Evolutionary conservation across 208 protist species (phyloP).

Genomic region (Acanthamoeba quina): DNA sequence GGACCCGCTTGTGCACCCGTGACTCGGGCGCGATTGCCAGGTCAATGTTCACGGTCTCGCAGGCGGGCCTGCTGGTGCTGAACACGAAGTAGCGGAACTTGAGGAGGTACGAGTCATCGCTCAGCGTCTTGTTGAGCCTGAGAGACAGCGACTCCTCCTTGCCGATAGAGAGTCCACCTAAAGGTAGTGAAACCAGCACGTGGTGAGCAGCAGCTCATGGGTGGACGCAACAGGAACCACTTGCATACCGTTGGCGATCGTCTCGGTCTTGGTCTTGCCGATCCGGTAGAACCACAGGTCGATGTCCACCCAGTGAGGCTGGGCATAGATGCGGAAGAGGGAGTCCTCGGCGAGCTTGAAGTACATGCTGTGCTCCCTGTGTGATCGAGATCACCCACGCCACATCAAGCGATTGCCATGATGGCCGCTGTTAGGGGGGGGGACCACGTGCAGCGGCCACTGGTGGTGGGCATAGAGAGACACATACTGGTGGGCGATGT

Average conservation of each 20-base stretch:
- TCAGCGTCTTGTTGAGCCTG: slow-evolving; percentile 39
- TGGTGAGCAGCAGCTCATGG: too few species aligned
- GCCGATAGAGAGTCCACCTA: slow-evolving; percentile 59
- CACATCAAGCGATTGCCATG: not conserved
- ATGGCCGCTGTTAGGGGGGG: too few species aligned
- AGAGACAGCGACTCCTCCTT: slow-evolving; percentile 65
- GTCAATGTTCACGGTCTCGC: slow-evolving; percentile 73
- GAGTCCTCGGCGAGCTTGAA: slow-evolving; percentile 57
- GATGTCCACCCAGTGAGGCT: slow-evolving; percentile 72
- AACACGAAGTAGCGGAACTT: slow-evolving; percentile 65
- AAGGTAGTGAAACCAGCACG: not conserved
- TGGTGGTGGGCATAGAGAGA: not conserved
- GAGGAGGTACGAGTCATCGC: slow-evolving; percentile 58
- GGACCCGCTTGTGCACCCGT: not conserved
- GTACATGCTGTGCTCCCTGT: slow-evolving; percentile 47
- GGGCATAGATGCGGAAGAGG: slow-evolving; percentile 58
- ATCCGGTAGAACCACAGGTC: slow-evolving; percentile 68
- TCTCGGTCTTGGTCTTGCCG: slow-evolving; percentile 26
- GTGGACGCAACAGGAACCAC: not conserved
- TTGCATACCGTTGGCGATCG: slow-evolving; percentile 42
- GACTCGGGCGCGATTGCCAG: slow-evolving; percentile 13
- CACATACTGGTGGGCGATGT: slow-evolving; percentile 14
- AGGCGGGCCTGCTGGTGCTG: slow-evolving; percentile 1
- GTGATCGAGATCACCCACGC: not conserved
- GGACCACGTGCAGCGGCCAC: not conserved